Conservation (phyloP, 352 stramenopile genomes). For the Phytopythium montanum region DNA sequence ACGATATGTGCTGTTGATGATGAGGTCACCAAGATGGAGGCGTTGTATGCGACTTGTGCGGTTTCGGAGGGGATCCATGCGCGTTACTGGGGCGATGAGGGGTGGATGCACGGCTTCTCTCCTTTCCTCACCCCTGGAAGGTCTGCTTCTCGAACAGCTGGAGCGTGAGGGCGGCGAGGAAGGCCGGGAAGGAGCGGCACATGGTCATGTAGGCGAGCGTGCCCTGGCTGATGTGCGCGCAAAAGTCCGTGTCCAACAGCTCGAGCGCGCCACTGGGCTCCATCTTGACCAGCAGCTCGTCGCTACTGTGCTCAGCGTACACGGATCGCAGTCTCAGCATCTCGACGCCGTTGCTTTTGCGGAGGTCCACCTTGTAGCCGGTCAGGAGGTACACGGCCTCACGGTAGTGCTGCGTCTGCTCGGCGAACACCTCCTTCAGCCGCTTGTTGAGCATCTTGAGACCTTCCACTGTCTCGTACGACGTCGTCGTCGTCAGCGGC, state of each 20-base stretch:
- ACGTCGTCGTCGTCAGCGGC: slow-evolving; percentile 70
- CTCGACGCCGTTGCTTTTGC: slow-evolving; percentile 76
- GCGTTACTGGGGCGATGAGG: not conserved
- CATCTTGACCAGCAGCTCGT: slow-evolving; percentile 85
- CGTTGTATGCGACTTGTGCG: not conserved
- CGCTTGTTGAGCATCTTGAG: slow-evolving; percentile 85
- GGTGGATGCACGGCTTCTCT: not conserved
- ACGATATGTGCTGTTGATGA: too few species aligned
- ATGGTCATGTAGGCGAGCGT: slow-evolving; percentile 68
- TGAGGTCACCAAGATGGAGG: too few species aligned
- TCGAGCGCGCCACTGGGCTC: slow-evolving; percentile 68
- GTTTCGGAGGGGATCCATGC: not conserved
- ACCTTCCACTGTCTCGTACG: slow-evolving; percentile 82
- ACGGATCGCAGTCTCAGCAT: slow-evolving; percentile 74
- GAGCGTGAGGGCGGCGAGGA: slow-evolving; percentile 85
- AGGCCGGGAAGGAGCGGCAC: slow-evolving; percentile 87
- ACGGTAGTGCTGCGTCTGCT: slow-evolving; percentile 88
- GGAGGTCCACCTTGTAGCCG: slow-evolving; percentile 86
- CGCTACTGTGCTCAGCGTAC: slow-evolving; percentile 81
- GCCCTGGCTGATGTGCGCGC: slow-evolving; percentile 45
- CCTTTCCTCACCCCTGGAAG: slow-evolving; percentile 45
- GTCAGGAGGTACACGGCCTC: slow-evolving; percentile 88
- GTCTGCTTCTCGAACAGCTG: slow-evolving; percentile 91
- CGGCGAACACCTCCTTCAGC: slow-evolving; percentile 85
- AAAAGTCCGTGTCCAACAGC: slow-evolving; percentile 83